Percentiles rank a stretch among this genome's conserved stretches.
phyloP scores from a whole-genome alignment of 2,329 filamentous ascomycete species.

The Aspergillus piperis region DNA sequence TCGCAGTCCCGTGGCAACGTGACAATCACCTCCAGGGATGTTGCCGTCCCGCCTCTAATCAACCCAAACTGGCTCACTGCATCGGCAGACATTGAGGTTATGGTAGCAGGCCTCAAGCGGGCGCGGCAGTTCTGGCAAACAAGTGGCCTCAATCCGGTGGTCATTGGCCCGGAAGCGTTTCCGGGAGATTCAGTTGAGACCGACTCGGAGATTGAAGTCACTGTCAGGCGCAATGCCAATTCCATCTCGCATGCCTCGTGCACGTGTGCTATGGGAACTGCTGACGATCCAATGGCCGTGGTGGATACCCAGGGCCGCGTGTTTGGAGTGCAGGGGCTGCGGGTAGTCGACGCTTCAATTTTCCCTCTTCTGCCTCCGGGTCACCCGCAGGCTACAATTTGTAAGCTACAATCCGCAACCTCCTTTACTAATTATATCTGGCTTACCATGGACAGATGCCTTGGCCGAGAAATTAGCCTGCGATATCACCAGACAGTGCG shows the following conservation, averaged over 20 bases:
- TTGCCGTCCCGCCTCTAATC: conserved; percentile 40
- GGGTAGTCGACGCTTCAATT: conserved; percentile 13
- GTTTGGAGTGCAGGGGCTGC: conserved; percentile 27
- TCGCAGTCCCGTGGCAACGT: conserved; percentile 49
- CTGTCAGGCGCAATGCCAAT: conserved; percentile 26
- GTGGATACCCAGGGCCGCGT: conserved; percentile 36
- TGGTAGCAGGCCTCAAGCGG: conserved; percentile 45
- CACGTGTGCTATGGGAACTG: conserved; percentile 43
- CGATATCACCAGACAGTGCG: background rate
- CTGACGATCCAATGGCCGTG: conserved; percentile 34
- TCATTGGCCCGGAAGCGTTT: conserved; percentile 33
- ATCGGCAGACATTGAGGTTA: conserved; percentile 46
- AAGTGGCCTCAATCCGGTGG: conserved; percentile 21
- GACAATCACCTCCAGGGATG: conserved; percentile 37
- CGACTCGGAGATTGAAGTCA: conserved; percentile 44
- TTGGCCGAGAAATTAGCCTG: conserved; percentile 6
- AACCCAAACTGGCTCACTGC: conserved; percentile 48
- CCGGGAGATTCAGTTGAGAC: conserved; percentile 41
- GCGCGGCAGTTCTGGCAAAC: conserved; percentile 38
- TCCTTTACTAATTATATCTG: too few relatives aligned
- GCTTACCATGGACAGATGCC: background rate
- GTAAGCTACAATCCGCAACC: background rate
- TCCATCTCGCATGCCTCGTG: conserved; percentile 38
- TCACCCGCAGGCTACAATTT: conserved; percentile 12
- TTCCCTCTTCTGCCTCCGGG: conserved; percentile 14